These are phyloP conservation scores for Smittium culicis DNA, from an alignment of 371 early-diverging fungal species.

Conservation along the genomic window DNA sequence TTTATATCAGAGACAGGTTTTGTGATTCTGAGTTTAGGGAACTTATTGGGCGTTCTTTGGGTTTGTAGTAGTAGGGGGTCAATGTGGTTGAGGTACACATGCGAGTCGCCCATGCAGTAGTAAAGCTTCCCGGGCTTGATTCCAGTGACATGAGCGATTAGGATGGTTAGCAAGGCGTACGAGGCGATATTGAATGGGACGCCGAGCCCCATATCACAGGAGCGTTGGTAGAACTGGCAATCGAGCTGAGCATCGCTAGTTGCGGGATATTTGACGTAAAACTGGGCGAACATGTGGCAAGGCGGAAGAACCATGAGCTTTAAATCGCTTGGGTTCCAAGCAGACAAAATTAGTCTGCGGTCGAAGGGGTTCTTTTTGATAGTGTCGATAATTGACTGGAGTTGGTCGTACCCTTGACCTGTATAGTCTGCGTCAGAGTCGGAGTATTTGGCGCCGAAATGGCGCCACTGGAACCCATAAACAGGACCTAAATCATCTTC, in stretches of 20 bases:
- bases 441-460: conserved; percentile 93
- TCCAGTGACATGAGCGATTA: conserved; percentile 88
- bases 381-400: conserved; percentile 77
- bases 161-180: conserved; percentile 86
- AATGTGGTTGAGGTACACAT: conserved; percentile 91
- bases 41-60: conserved; percentile 63
- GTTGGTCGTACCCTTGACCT: conserved; percentile 92
- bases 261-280: conserved; percentile 61
- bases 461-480: conserved; percentile 99
- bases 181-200: conserved; percentile 99
- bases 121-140: conserved; percentile 83
- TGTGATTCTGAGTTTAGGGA: conserved; percentile 68
- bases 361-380: conserved; percentile 77
- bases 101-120: conserved; percentile 95
- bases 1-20: conserved; percentile 58
- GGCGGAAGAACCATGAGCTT: conserved; percentile 87
- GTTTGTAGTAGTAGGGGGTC: conserved; percentile 79
- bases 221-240: conserved; percentile 96
- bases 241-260: conserved; percentile 42
- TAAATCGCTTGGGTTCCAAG: conserved; percentile 98
- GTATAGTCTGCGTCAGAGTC: conserved; percentile 82
- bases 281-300: conserved; percentile 92
- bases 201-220: conserved; percentile 97
- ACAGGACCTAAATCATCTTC: conserved; percentile 98
- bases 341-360: conserved; percentile 84